A percentile compares a stretch with the other conserved stretches of the same genome.
Evolutionary conservation across 2,329 filamentous ascomycete species (phyloP).

Genomic region (Trichoderma sp.): DNA sequence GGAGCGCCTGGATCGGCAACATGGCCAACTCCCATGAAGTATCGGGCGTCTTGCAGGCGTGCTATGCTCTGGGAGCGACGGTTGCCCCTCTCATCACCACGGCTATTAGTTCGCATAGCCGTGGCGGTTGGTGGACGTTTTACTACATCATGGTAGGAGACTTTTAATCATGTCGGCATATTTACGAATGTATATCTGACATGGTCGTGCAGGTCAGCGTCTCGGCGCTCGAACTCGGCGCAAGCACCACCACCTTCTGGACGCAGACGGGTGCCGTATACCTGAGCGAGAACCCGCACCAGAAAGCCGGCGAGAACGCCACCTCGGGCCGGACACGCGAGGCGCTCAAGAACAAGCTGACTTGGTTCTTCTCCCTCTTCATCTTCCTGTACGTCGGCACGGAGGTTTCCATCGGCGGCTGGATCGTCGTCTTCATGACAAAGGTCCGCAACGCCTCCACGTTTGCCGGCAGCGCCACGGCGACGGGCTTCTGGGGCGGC

Average conservation of each 20-base stretch:
- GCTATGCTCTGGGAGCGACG: conserved; percentile 69
- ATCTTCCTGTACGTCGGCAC: conserved; percentile 75
- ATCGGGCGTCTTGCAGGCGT: conserved; percentile 67
- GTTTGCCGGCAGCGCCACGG: conserved; percentile 68
- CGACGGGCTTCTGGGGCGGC: conserved; percentile 81
- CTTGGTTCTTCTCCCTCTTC: conserved; percentile 71
- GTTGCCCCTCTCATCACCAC: conserved; percentile 72
- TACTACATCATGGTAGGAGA: conserved; percentile 70
- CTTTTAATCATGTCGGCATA: no score
- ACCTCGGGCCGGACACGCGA: conserved; percentile 41
- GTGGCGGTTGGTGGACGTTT: conserved; percentile 68
- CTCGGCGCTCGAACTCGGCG: conserved; percentile 55
- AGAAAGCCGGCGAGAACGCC: conserved; percentile 50
- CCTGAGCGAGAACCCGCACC: conserved; percentile 30
- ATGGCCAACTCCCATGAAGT: conserved; percentile 62
- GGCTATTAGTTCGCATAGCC: conserved; percentile 64
- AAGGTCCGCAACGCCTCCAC: conserved; percentile 66
- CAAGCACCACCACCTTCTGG: conserved; percentile 63
- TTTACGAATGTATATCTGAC: conserved; percentile 32
- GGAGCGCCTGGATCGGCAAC: conserved; percentile 62
- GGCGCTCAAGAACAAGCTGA: conserved; percentile 23
- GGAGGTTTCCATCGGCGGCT: conserved; percentile 76
- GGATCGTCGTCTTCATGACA: conserved; percentile 86
- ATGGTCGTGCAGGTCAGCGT: conserved; percentile 57
- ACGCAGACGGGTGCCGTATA: conserved; percentile 33